Conservation (phyloP, 1,284 basidiomycete genomes). For the Athelia psychrophila region DNA sequence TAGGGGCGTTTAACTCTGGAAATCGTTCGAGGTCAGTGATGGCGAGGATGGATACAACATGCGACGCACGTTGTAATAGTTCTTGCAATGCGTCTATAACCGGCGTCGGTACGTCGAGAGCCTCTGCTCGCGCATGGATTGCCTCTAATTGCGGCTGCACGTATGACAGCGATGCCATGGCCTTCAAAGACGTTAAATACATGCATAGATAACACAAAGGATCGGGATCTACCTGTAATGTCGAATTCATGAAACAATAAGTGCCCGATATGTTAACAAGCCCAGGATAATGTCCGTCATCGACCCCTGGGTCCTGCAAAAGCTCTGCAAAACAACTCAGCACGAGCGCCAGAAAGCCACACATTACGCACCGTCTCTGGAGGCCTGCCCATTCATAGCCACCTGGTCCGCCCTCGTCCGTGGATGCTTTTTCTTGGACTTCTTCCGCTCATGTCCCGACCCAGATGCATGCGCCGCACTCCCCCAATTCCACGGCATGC, state of each 20-base stretch:
- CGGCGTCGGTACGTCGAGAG: constrained; percentile 75
- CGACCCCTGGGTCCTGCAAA: constrained; percentile 11
- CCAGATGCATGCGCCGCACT: constrained; percentile 23
- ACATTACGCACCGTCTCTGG: constrained; percentile 19
- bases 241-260: constrained; percentile 94
- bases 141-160: constrained; percentile 72
- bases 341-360: not conserved
- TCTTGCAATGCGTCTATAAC: constrained; percentile 77
- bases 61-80: constrained; percentile 57
- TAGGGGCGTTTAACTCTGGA: constrained; percentile 72
- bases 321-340: not conserved
- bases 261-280: constrained; percentile 93
- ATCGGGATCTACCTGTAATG: constrained; percentile 66
- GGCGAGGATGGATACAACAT: constrained; percentile 4
- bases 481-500: constrained; percentile 58
- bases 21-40: constrained; percentile 14
- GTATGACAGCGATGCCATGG: constrained; percentile 79
- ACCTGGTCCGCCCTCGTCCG: constrained; percentile 55
- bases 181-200: constrained; percentile 39
- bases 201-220: constrained; percentile 6
- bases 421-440: constrained; percentile 43
- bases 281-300: constrained; percentile 70
- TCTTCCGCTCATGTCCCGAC: constrained; percentile 36
- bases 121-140: constrained; percentile 72
- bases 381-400: not conserved